Percentiles rank a stretch among this genome's conserved stretches.
These are phyloP conservation scores for Thielaviopsis ethacetica DNA, from an alignment of 2,329 filamentous ascomycete species.

Conservation along the genomic window DNA sequence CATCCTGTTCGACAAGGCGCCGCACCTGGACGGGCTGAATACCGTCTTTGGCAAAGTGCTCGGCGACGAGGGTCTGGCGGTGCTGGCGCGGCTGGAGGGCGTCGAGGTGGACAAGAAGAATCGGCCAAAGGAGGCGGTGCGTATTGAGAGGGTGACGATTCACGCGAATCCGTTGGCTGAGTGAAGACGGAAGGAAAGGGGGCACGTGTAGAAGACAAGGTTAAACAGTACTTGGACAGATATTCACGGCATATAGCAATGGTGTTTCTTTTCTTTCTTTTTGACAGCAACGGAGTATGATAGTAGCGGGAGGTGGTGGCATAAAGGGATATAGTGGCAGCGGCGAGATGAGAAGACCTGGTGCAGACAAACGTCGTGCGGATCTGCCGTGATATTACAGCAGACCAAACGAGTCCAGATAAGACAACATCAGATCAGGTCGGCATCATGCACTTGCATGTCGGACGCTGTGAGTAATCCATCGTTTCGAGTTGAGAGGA, in stretches of 20 bases:
- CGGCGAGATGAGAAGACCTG: too few species aligned
- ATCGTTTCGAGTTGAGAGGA: not conserved
- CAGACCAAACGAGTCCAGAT: too few species aligned
- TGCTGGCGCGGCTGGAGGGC: conserved; percentile 54
- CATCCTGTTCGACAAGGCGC: conserved; percentile 58
- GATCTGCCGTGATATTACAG: too few species aligned
- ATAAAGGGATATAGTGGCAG: too few species aligned
- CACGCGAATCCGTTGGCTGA: conserved; percentile 66
- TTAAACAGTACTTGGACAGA: conserved; percentile 4
- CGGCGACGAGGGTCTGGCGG: conserved; percentile 45
- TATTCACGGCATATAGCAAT: not conserved
- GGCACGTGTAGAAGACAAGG: not conserved
- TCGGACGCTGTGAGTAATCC: not conserved
- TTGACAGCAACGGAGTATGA: too few species aligned
- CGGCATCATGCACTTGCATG: not conserved
- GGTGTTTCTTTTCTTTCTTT: too few species aligned
- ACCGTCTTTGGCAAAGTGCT: conserved; percentile 67
- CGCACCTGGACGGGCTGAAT: conserved; percentile 70
- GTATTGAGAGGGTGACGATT: conserved; percentile 53
- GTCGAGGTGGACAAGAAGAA: conserved; percentile 64
- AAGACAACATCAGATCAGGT: not conserved
- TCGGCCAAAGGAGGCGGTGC: conserved; percentile 48
- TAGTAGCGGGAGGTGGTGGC: too few species aligned
- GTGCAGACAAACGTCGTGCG: too few species aligned
- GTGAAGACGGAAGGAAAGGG: conserved; percentile 19